Evolutionary conservation across 305 asterid species (phyloP), one percentile per base, ranked within the genome.

Genomic region (Nicotiana rustica): DNA sequence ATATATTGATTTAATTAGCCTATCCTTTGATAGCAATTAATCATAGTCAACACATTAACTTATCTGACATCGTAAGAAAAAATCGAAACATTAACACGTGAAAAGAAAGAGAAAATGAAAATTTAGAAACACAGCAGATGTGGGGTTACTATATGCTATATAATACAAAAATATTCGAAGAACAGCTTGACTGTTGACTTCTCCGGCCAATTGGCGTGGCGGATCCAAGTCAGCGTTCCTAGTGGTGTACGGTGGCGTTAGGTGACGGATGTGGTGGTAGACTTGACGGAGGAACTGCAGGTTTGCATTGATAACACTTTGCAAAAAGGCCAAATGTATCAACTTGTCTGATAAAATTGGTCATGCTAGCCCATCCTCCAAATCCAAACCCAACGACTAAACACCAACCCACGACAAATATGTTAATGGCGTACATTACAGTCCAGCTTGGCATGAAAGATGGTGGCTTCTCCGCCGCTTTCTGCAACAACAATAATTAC

Each of bases 321-420:
- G 97, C 94, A 36, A 94, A 94, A 17, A 94, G 97, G 6, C 98
- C 98, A 66, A 94, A 94, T 0, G 93, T 93, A 82, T 92, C 91
- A 0, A 94, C 89, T 85, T 94, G 98, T 68, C 10, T 87, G 3
- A 93, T 91, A 10, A 94, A 94, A 81, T 94, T 94, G 79, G 91
- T 90, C 84, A 94, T 60, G 86, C 98, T 94, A 3, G 98, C 98
- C 98, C 98, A 94, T 25, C 98, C 98, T 21, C 98, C 98, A 15
- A 94, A 93, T 76, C 98, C 98, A 60, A 94, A 94, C 18, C 97
- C 98, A 61, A 94, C 88, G 1, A 94, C 91, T 1, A 93, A 29
- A 12, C 91, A 83, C 98, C 97, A 94, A 6, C 82, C 80, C 57
- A 94, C 98, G 0, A 92, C 79, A 80, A 94, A 93, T 6, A 81